Base-by-base conservation (phyloP, 768 basidiomycete genomes). In the Boletus subparvulus region DNA sequence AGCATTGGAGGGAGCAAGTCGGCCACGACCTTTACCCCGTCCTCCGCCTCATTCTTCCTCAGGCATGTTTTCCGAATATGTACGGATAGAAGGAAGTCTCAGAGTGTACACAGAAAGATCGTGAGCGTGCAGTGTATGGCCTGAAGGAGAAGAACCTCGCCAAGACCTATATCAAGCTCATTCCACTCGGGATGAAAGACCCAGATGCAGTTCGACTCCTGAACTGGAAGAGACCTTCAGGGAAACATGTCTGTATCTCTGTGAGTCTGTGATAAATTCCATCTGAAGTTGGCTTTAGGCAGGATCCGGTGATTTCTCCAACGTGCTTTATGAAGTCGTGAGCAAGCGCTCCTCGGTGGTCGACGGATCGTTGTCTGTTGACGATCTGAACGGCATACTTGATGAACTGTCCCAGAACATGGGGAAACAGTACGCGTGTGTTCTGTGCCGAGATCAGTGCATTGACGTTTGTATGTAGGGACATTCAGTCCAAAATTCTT, bases 111-210 rank as follows among this genome's bases (percentile, higher is more conserved):
- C 70, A 98, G 94, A 92, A 97, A 83, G 97, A 98, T 69, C 82
- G 88, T 35, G 93, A 98, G 59, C 85, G 97, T 51, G 83, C 92
- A 0, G 87, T 94, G 0, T 99, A 98, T 71, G 92, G 94, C 14
- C 73, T 97, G 61, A 99, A 99, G 70, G 97, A 99, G 76, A 90
- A 90, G 74, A 91, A 90, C 67, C 76, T 99, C 3, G 95, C 94
- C 6, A 98, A 94, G 72, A 85, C 84, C 11, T 97, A 95, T 69
- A 92, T 96, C 75, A 87, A 89, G 59, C 80, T 95, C 3, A 89
- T 98, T 36, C 92, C 91, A 1, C 78, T 99, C 3, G 88, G 88
- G 39, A 82, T 74, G 68, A 84, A 84, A 67, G 89, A 92, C 53
- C 86, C 85, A 8, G 92, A 95, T 65, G 88, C 92, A 0, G 80